phyloP scores from a whole-genome alignment of 108 stramenopile genomes.

The Nannochloropsis salina region DNA sequence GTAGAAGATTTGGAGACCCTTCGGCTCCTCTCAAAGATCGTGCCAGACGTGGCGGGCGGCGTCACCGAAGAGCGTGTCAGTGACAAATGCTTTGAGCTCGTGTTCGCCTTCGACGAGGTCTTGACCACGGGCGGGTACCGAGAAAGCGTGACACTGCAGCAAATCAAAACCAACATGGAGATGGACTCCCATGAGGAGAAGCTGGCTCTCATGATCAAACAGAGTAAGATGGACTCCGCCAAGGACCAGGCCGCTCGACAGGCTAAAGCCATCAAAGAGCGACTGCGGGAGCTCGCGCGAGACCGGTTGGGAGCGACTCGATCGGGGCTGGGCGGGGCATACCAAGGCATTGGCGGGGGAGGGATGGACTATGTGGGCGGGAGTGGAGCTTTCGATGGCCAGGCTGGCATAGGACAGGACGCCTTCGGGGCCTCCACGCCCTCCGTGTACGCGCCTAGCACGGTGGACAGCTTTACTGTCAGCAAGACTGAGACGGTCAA shows the following conservation, averaged over 20 bases:
- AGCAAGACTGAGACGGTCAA: slow-evolving; percentile 49
- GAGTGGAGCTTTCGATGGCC: background rate
- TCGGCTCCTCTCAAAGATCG: slow-evolving; percentile 90
- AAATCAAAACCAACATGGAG: slow-evolving; percentile 72
- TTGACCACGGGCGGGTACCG: slow-evolving; percentile 92
- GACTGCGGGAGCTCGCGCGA: slow-evolving; percentile 43
- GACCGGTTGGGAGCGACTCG: background rate
- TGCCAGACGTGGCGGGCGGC: slow-evolving; percentile 90
- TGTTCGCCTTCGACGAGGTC: slow-evolving; percentile 99
- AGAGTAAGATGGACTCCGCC: slow-evolving; percentile 48
- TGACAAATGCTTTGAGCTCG: slow-evolving; percentile 87
- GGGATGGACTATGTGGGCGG: slow-evolving; percentile 48
- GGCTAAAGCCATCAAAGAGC: slow-evolving; percentile 70
- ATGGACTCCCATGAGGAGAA: slow-evolving; percentile 99
- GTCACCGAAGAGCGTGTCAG: slow-evolving; percentile 79
- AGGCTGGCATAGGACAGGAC: background rate
- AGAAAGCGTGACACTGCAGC: slow-evolving; percentile 77
- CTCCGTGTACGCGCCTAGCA: background rate
- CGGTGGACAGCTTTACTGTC: slow-evolving; percentile 8
- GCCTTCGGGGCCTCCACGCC: slow-evolving; percentile 22
- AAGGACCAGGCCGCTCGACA: slow-evolving; percentile 71
- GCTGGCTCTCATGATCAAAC: slow-evolving; percentile 73
- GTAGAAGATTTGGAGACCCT: slow-evolving; percentile 95
- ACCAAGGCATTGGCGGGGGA: slow-evolving; percentile 31
- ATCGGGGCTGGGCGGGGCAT: slow-evolving; percentile 41